phyloP scores from a whole-genome alignment of 2,329 filamentous ascomycete genomes.

The Penicillium sp. region DNA sequence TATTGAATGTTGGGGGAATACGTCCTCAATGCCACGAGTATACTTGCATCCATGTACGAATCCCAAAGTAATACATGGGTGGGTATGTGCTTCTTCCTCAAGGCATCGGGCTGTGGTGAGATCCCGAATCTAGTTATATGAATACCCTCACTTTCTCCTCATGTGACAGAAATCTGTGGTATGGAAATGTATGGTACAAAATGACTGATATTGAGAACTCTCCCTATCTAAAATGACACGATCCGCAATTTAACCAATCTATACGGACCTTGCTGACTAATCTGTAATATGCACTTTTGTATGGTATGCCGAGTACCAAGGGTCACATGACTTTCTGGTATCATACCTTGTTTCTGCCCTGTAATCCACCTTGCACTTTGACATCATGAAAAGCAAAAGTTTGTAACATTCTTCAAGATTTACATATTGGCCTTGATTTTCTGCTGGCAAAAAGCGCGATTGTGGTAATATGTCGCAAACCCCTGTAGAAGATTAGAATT shows the following conservation, averaged over 20 bases:
- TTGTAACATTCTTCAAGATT: background rate
- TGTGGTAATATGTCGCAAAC: background rate
- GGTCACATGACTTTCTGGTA: too few species aligned
- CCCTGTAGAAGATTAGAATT: constrained; percentile 3
- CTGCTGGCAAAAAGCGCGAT: background rate
- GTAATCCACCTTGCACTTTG: too few species aligned
- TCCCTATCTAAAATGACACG: too few species aligned
- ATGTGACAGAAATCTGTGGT: too few species aligned
- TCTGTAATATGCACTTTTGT: too few species aligned
- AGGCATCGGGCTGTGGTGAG: background rate
- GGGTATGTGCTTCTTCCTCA: too few species aligned
- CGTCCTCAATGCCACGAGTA: background rate
- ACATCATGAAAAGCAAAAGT: background rate
- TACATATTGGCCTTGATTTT: background rate
- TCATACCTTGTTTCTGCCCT: too few species aligned
- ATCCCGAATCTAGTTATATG: background rate
- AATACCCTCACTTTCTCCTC: background rate
- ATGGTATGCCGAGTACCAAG: too few species aligned
- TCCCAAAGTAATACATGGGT: background rate
- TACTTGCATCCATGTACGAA: background rate
- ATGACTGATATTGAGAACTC: too few species aligned
- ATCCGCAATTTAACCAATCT: too few species aligned
- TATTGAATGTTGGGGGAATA: background rate
- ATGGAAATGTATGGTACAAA: too few species aligned
- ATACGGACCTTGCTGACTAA: too few species aligned